phyloP scores from a whole-genome alignment of 2,329 filamentous ascomycete species.

The Cyclaneusma minus region DNA sequence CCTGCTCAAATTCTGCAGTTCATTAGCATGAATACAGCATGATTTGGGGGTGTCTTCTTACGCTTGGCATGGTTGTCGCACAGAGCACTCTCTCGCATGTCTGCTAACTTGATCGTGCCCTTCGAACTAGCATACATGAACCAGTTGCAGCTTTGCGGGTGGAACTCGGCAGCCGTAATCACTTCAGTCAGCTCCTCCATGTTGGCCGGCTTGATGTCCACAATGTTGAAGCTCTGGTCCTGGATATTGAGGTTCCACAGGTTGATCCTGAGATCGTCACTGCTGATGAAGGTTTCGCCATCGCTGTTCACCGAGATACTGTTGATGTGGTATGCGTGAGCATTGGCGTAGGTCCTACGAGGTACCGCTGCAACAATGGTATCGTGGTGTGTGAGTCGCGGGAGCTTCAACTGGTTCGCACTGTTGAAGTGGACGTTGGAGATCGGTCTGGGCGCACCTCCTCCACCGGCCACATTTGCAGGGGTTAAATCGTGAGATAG shows the following conservation, averaged over 20 bases:
- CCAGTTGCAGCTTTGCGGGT: conserved; percentile 95
- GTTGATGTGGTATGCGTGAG: conserved; percentile 98
- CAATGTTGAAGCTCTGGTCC: conserved; percentile 99
- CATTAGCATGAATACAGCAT: conserved; percentile 1
- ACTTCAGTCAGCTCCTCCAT: conserved; percentile 99
- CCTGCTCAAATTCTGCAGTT: conserved; percentile 81
- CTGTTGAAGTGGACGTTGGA: conserved; percentile 63
- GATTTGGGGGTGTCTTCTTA: conserved; percentile 25
- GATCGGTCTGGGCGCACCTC: conserved; percentile 59
- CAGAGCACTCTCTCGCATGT: conserved; percentile 93
- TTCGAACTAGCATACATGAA: conserved; percentile 99
- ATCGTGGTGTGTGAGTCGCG: conserved; percentile 92
- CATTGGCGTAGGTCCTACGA: conserved; percentile 91
- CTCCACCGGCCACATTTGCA: conserved; percentile 53
- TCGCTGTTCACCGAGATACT: conserved; percentile 99
- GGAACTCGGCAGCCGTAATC: conserved; percentile 95
- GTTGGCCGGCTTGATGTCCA: conserved; percentile 98
- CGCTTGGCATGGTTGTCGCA: conserved; percentile 93
- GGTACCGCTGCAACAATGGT: conserved; percentile 95
- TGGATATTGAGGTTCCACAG: conserved; percentile 99
- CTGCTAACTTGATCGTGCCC: conserved; percentile 94
- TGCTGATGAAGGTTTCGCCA: conserved; percentile 98
- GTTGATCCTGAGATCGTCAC: conserved; percentile 93
- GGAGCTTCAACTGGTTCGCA: conserved; percentile 75
- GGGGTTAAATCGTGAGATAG: conserved; percentile 88